These are phyloP conservation scores for Chernovozyma sophiae-reginae DNA, from an alignment of 1,139 yeast genomes.

Conservation along the genomic window DNA sequence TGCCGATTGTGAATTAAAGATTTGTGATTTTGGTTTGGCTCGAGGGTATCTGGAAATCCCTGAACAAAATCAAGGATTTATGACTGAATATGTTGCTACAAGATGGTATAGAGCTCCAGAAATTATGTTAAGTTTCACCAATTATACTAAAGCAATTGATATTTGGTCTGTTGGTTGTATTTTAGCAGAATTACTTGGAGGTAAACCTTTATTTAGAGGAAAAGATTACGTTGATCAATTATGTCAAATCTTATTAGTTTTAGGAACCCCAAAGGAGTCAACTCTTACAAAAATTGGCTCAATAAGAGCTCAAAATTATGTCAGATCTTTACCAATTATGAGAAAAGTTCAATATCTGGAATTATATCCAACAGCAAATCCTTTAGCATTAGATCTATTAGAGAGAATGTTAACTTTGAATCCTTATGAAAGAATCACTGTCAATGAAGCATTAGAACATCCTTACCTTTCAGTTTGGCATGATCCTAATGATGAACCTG, in stretches of 20 bases:
- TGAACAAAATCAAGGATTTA: slow-evolving; percentile 81
- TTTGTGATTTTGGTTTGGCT: slow-evolving; percentile 95
- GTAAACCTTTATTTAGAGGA: slow-evolving; percentile 89
- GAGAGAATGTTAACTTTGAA: slow-evolving; percentile 83
- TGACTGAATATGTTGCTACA: slow-evolving; percentile 97
- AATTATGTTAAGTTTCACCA: slow-evolving; percentile 88
- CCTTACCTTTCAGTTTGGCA: slow-evolving; percentile 93
- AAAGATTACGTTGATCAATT: slow-evolving; percentile 94
- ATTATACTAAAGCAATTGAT: slow-evolving; percentile 93
- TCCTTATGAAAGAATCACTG: slow-evolving; percentile 82
- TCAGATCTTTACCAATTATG: slow-evolving; percentile 78
- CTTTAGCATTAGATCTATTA: slow-evolving; percentile 78
- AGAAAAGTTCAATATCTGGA: slow-evolving; percentile 72
- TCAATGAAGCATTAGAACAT: slow-evolving; percentile 83
- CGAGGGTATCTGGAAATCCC: slow-evolving; percentile 88
- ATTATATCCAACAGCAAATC: slow-evolving; percentile 81
- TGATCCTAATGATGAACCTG: slow-evolving; percentile 93
- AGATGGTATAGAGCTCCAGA: slow-evolving; percentile 99
- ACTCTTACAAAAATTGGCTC: slow-evolving; percentile 84
- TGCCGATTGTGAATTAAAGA: slow-evolving; percentile 93
- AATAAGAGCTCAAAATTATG: slow-evolving; percentile 86
- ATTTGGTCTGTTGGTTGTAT: slow-evolving; percentile 98
- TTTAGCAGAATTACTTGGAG: slow-evolving; percentile 87
- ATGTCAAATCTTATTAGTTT: slow-evolving; percentile 75
- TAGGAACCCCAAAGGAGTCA: slow-evolving; percentile 89